These are phyloP conservation scores for Mucor plumbeus DNA, from an alignment of 371 early-diverging fungal species.

Conservation along the genomic window DNA sequence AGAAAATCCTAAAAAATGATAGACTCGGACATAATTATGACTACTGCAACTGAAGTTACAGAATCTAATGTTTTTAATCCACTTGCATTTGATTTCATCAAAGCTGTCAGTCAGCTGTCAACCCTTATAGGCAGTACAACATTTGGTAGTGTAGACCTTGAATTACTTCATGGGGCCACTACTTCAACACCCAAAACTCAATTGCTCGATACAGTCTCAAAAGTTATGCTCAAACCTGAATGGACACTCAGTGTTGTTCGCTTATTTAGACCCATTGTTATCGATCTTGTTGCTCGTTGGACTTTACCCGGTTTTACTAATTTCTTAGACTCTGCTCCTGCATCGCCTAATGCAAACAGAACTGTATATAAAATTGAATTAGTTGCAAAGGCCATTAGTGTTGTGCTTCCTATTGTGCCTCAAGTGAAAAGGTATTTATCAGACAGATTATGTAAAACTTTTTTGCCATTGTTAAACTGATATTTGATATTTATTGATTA, in stretches of 20 bases:
- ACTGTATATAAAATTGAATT: conserved; percentile 54
- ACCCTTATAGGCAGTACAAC: conserved; percentile 18
- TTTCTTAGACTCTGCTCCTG: conserved; percentile 42
- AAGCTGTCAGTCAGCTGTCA: conserved; percentile 34
- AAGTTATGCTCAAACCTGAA: conserved; percentile 39
- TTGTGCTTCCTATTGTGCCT: conserved; percentile 73
- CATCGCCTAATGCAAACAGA: conserved; percentile 28
- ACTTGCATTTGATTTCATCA: conserved; percentile 38
- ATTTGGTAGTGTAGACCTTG: conserved; percentile 25
- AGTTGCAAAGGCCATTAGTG: conserved; percentile 68
- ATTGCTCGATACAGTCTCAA: conserved; percentile 44
- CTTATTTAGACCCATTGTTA: conserved; percentile 76
- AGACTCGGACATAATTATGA: conserved; percentile 21
- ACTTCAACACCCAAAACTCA: conserved; percentile 7
- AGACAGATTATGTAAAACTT: conserved; percentile 7
- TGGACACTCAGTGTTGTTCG: conserved; percentile 53
- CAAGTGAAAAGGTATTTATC: conserved; percentile 67
- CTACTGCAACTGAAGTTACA: conserved; percentile 3
- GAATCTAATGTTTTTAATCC: conserved; percentile 37
- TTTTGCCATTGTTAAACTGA: neutral
- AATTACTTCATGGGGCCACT: conserved; percentile 13
- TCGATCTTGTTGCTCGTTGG: conserved; percentile 86
- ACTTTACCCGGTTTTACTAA: conserved; percentile 54
- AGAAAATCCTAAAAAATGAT: conserved; percentile 3
- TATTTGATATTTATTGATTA: neutral